Percentiles rank a stretch among this genome's conserved stretches.
Evolutionary conservation across 2,329 filamentous ascomycete species (phyloP).

Genomic region (Penicillium sp.): DNA sequence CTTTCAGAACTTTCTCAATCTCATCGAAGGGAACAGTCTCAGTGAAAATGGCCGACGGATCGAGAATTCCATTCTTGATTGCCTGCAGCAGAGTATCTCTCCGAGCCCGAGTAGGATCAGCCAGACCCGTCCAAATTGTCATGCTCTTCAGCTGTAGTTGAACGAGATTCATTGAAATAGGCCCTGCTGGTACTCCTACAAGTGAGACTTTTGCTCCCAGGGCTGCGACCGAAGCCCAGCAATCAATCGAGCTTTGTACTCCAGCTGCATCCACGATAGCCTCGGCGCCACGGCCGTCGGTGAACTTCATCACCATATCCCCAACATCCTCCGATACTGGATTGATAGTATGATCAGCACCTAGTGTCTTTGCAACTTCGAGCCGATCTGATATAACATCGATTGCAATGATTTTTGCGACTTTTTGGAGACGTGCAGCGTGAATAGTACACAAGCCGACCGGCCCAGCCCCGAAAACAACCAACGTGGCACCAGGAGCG

Average conservation of each 20-base stretch:
- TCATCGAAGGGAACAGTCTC: neutral
- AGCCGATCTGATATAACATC: neutral
- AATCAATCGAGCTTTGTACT: neutral
- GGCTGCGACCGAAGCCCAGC: neutral
- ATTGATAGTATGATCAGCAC: neutral
- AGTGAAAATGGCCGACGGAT: conserved; percentile 1
- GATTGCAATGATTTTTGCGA: neutral
- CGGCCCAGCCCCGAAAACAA: conserved; percentile 1
- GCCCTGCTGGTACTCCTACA: neutral
- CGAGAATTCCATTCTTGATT: neutral
- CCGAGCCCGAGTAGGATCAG: neutral
- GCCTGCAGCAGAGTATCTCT: neutral
- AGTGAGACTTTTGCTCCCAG: neutral
- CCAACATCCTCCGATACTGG: neutral
- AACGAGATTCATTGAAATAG: neutral
- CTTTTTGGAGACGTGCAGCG: neutral
- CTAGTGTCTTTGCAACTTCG: neutral
- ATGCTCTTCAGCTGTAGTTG: neutral
- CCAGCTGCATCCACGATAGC: conserved; percentile 1
- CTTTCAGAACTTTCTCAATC: neutral
- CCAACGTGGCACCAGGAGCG: neutral
- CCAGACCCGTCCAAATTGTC: conserved; percentile 1
- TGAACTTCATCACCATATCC: neutral
- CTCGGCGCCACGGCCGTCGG: neutral
- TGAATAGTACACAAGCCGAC: conserved; percentile 1